Percentiles rank a stretch among this genome's conserved stretches.
phyloP scores from a whole-genome alignment of 2,329 filamentous ascomycete genomes.

The Aspergillus aculeatus region DNA sequence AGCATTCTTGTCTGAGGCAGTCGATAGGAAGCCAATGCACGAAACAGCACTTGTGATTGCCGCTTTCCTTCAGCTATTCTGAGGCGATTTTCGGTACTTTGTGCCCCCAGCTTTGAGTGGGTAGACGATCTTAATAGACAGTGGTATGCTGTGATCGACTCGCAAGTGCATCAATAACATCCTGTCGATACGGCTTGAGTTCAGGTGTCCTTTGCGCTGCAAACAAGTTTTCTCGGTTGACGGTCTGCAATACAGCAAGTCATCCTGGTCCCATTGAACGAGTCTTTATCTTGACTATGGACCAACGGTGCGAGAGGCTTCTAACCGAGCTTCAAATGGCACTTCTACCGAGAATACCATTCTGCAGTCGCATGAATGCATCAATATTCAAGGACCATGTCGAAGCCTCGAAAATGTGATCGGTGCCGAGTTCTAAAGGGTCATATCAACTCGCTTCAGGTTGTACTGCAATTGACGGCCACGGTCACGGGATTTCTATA shows the following conservation, averaged over 20 bases:
- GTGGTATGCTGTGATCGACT: background rate
- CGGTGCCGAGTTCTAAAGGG: background rate
- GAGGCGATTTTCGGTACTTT: background rate
- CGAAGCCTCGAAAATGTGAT: background rate
- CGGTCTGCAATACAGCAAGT: background rate
- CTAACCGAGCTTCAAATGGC: background rate
- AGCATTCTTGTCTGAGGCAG: background rate
- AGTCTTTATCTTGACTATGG: background rate
- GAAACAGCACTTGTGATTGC: background rate
- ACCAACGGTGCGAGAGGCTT: background rate
- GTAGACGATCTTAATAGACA: background rate
- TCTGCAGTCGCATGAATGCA: background rate
- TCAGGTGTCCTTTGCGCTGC: background rate
- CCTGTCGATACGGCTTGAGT: background rate
- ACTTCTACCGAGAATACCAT: background rate
- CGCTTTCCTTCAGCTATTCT: background rate
- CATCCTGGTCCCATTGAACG: background rate
- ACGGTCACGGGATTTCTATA: no score
- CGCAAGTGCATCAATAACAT: background rate
- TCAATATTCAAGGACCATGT: background rate
- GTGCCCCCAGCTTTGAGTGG: background rate
- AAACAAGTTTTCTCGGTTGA: background rate
- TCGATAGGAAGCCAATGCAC: background rate
- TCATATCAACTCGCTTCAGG: background rate
- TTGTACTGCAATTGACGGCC: background rate